A percentile compares a stretch with the other conserved stretches of the same genome.
Conservation (phyloP, 805 yeast species). For the Yarrowia alimentaria region DNA sequence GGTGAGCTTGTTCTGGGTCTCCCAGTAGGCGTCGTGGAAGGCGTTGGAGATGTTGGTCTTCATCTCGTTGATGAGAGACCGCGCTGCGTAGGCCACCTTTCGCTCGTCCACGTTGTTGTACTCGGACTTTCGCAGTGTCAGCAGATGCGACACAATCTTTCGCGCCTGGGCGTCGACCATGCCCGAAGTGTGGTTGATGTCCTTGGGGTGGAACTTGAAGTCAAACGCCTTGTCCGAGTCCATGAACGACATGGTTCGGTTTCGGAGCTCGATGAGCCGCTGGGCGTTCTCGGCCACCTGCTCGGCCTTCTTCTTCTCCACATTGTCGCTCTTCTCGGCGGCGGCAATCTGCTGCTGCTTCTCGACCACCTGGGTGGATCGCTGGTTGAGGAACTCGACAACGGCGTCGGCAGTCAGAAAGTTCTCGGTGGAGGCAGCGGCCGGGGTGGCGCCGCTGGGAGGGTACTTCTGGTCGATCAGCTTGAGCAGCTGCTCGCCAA, state of each 20-base stretch:
- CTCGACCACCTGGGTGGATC: not conserved
- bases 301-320: conserved; percentile 34
- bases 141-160: not conserved
- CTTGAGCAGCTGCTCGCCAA: conserved; percentile 8
- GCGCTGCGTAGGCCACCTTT: conserved; percentile 18
- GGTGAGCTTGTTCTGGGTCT: conserved; percentile 4
- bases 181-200: conserved; percentile 23
- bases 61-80: conserved; percentile 1
- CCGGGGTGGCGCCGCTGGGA: not conserved
- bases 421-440: not conserved
- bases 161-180: conserved; percentile 1
- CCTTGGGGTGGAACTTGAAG: conserved; percentile 33
- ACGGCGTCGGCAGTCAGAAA: conserved; percentile 15
- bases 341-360: too few relatives aligned
- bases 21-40: not conserved
- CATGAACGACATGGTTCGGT: conserved; percentile 37
- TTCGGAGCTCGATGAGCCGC: conserved; percentile 45
- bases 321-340: not conserved
- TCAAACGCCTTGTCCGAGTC: conserved; percentile 40
- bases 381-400: not conserved
- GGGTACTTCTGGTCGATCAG: conserved; percentile 24
- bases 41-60: not conserved
- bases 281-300: conserved; percentile 42
- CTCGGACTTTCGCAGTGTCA: conserved; percentile 10
- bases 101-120: not conserved